Evolutionary conservation across 73 alveolate genomes (phyloP), one percentile per base, ranked within the genome.

Genomic region (Tetrahymena malaccensis): DNA sequence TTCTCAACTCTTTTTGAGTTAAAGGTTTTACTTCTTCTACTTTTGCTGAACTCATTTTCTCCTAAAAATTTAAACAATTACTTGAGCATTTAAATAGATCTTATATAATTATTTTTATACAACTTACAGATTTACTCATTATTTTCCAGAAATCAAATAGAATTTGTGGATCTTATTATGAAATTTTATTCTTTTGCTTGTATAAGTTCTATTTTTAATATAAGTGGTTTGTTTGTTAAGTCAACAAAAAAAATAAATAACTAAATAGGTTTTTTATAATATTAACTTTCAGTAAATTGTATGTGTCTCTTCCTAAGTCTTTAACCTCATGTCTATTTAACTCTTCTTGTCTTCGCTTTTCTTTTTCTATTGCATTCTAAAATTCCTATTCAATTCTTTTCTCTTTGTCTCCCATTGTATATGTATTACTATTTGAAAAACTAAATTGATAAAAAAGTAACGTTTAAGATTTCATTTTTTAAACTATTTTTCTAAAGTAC

Each of bases 81-180:
- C 34, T 50, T 22, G 43, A 89, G 16, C 89, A 83, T 44, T 43
- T 94, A 25, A 22, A 55, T 31, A 33, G 35, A 16, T 70, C 85
- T 38, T 17, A 50, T 22, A 85, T 21, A 37, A 55, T 94, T 55
- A 44, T 22, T 40, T 94, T 94, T 43, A 85, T 94, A 34, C 95
- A 93, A 85, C 85, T 55, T n/a, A 85, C 84, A 89, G 97, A 85
- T 89, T 94, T 95, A 85, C 85, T 58, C 27, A 55, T 12, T 35
- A 95, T 89, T 56, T 95, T 95, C 97, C 97, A 95, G 43, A 95
- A 95, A 95, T 95, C 97, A 95, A 89, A 95, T 40, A 95, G 89
- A 70, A 70, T 31, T 70, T 70, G 37, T 27, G 89, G 89, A 33
- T 70, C 89, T 22, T 1, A 27, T 70, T 70, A n/a, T 70, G 38